phyloP scores from a whole-genome alignment of 2,329 filamentous ascomycete species.

The Colletotrichum tamarilloi region DNA sequence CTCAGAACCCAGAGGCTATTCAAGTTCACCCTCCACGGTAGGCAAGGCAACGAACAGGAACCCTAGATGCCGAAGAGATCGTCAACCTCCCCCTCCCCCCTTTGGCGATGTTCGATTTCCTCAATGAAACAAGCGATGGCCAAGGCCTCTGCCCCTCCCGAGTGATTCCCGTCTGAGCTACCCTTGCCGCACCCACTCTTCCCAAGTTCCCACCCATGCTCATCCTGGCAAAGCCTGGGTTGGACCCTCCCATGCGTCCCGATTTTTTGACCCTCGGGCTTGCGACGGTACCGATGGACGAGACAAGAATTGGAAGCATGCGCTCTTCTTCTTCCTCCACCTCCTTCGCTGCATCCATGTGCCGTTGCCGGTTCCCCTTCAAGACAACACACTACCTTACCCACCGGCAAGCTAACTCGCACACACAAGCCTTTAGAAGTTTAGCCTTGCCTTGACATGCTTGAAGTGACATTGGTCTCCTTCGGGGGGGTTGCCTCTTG shows the following conservation, averaged over 20 bases:
- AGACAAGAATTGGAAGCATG: conserved; percentile 20
- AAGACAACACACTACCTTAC: not conserved
- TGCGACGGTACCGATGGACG: conserved; percentile 31
- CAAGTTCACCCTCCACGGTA: not conserved
- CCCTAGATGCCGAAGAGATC: conserved; percentile 8
- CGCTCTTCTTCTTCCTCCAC: conserved; percentile 1
- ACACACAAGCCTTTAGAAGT: no score
- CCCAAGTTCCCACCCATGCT: conserved; percentile 6
- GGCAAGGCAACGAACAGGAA: not conserved
- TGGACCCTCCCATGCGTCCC: conserved; percentile 14
- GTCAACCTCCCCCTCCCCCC: not conserved
- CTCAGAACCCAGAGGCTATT: not conserved
- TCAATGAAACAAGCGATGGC: conserved; percentile 32
- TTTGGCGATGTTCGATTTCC: conserved; percentile 11
- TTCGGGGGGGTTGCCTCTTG: not conserved
- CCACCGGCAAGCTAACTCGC: not conserved
- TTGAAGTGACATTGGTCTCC: not conserved
- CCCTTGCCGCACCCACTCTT: conserved; percentile 27
- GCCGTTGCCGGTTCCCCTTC: not conserved
- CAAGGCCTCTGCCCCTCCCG: conserved; percentile 27
- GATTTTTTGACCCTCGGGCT: conserved; percentile 28
- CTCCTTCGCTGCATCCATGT: not conserved
- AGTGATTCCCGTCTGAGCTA: conserved; percentile 33
- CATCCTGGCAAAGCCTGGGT: conserved; percentile 11
- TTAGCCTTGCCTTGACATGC: not conserved